A percentile compares a stretch with the other conserved stretches of the same genome.
phyloP scores from a whole-genome alignment of 129 eudicot species.

The Calendula officinalis region DNA sequence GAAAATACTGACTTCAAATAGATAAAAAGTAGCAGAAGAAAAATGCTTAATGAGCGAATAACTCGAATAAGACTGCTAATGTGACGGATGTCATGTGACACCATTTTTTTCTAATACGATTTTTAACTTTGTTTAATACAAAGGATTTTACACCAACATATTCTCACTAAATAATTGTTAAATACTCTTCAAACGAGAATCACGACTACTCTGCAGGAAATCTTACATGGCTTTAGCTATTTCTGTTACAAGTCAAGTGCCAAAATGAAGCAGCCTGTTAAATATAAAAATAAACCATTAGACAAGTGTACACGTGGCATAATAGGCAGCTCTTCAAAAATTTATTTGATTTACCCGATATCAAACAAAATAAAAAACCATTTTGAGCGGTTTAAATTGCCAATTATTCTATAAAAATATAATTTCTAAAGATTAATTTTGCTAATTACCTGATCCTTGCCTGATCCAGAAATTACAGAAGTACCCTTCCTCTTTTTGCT shows the following conservation, averaged over 20 bases:
- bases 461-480: slow-evolving; percentile 26
- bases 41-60: too few species aligned
- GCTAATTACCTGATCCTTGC: slow-evolving; percentile 43
- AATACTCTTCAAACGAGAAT: slow-evolving; percentile 9
- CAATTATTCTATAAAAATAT: neutral
- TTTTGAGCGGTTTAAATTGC: neutral
- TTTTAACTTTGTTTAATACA: neutral
- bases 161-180: slow-evolving; percentile 6
- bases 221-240: slow-evolving; percentile 9
- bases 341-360: too few species aligned
- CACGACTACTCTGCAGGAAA: slow-evolving; percentile 1
- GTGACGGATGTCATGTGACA: too few species aligned
- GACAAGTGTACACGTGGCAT: neutral
- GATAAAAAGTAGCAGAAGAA: too few species aligned
- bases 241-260: slow-evolving; percentile 15
- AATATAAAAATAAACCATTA: neutral
- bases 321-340: neutral
- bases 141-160: slow-evolving; percentile 9
- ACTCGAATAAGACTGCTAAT: too few species aligned
- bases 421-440: slow-evolving; percentile 7
- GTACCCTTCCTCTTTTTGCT: slow-evolving; percentile 42
- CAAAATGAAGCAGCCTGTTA: slow-evolving; percentile 28
- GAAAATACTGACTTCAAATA: too few species aligned
- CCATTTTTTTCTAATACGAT: neutral
- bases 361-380: neutral